These are phyloP conservation scores for Gaeumannomyces sp. DNA, from an alignment of 2,329 filamentous ascomycete genomes.

Conservation along the genomic window DNA sequence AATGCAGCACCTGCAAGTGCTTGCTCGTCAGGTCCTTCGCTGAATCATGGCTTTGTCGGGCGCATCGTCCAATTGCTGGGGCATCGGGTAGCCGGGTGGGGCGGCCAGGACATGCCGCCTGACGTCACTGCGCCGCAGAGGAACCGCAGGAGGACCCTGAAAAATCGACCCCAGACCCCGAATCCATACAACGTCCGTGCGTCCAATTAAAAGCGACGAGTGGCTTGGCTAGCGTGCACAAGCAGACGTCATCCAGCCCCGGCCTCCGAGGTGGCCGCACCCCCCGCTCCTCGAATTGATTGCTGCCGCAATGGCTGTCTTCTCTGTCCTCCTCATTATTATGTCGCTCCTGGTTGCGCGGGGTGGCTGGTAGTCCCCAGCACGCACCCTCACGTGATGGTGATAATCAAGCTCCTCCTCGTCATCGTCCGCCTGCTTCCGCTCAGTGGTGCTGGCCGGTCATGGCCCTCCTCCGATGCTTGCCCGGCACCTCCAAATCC, in stretches of 20 bases:
- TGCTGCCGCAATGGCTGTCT: not conserved
- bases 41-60: not conserved
- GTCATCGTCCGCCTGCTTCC: not conserved
- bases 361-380: not conserved
- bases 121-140: not conserved
- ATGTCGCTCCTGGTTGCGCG: not conserved
- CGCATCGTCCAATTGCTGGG: not conserved
- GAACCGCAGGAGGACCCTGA: not conserved
- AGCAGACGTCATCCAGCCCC: not conserved
- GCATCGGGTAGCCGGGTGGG: not conserved
- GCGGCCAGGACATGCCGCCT: not conserved
- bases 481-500: conserved; percentile 74
- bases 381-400: not conserved
- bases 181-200: not conserved
- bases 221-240: not conserved
- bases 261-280: not conserved
- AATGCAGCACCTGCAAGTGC: too few species aligned
- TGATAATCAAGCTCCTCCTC: not conserved
- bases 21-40: too few species aligned
- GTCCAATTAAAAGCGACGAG: not conserved
- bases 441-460: conserved; percentile 8
- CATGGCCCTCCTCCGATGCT: conserved; percentile 37
- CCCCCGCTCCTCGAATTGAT: not conserved
- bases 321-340: not conserved
- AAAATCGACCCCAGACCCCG: not conserved